Percentiles rank a stretch among this genome's conserved stretches.
These are phyloP conservation scores for Zangia roseola DNA, from an alignment of 768 basidiomycete species.

Conservation along the genomic window DNA sequence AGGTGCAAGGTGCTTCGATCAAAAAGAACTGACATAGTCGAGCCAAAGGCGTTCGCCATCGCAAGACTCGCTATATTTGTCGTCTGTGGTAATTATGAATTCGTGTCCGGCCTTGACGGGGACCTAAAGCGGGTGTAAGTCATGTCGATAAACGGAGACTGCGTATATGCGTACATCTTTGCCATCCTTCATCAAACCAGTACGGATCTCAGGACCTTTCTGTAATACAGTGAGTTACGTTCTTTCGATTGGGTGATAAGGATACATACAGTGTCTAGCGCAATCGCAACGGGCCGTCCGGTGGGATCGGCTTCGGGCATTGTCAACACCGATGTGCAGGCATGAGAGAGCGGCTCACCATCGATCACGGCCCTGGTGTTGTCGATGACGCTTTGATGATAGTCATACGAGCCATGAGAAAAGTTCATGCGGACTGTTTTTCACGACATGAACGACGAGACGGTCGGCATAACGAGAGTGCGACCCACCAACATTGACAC, in stretches of 20 bases:
- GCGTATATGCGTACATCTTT: slow-evolving; percentile 65
- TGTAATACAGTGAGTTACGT: slow-evolving; percentile 29
- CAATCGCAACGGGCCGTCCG: slow-evolving; percentile 95
- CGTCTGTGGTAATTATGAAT: slow-evolving; percentile 85
- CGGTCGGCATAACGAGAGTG: background rate
- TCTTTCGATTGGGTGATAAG: background rate
- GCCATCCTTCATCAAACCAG: slow-evolving; percentile 85
- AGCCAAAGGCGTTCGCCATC: slow-evolving; percentile 86
- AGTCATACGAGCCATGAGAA: slow-evolving; percentile 97
- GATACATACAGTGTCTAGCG: slow-evolving; percentile 85
- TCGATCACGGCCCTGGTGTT: slow-evolving; percentile 88
- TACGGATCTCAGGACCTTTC: slow-evolving; percentile 99
- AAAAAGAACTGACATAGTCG: slow-evolving; percentile 74
- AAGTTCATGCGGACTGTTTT: slow-evolving; percentile 98
- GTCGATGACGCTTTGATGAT: slow-evolving; percentile 98
- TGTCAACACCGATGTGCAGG: slow-evolving; percentile 3
- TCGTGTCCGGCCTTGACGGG: slow-evolving; percentile 90
- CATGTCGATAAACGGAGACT: background rate
- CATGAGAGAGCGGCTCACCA: slow-evolving; percentile 42
- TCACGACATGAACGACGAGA: slow-evolving; percentile 8
- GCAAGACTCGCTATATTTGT: slow-evolving; percentile 72
- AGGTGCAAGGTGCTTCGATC: background rate
- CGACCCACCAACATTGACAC: slow-evolving; percentile 93
- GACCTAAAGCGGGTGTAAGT: slow-evolving; percentile 45
- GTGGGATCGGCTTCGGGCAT: slow-evolving; percentile 42